Evolutionary conservation across 345 rosid species (phyloP), one percentile per base, ranked within the genome.

Genomic region (Camelina hispida): DNA sequence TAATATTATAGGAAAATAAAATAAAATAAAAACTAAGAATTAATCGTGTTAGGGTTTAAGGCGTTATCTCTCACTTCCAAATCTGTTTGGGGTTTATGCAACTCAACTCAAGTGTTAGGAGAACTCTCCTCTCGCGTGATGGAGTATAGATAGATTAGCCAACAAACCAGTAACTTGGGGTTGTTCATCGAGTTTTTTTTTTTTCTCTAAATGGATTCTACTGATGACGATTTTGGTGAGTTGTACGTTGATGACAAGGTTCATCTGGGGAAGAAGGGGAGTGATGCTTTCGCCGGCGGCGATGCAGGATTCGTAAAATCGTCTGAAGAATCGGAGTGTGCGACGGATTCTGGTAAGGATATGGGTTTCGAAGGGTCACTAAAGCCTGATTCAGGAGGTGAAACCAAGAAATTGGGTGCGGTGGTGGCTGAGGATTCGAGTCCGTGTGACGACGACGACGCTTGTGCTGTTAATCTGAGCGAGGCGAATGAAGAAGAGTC

Each of bases 161-260:
- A 52, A 40, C 16, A 38, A 38, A 38, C 13, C 42, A 5, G 2
- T 51, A 17, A 32, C 28, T 51, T 10, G 3, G 6, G 43, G 10
- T 37, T 25, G 6, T 30, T 69, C 56, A 16, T 32, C n/a, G 23
- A 54, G 17, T 42, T 14, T 3, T 32, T 18, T 4, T 22, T n/a
- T 16, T 3, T 20, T 7, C 9, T 34, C 37, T 7, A 4, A 69
- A 86, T 86, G 87, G 86, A 86, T 60, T 76, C 81, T 16, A 55
- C 78, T 0, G 87, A 81, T 14, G 89, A 90, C 57, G 93, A 87
- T 77, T 88, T 87, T 42, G 91, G 91, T 22, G 86, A 84, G 30
- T 64, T 91, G 30, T 88, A 91, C 77, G 81, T 82, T 3, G 89
- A 85, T 50, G 85, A 64, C 22, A 88, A 80, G 72, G 62, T 61